These are phyloP conservation scores for Cladosporium sp. DNA, from an alignment of 2,329 filamentous ascomycete species.

Conservation along the genomic window DNA sequence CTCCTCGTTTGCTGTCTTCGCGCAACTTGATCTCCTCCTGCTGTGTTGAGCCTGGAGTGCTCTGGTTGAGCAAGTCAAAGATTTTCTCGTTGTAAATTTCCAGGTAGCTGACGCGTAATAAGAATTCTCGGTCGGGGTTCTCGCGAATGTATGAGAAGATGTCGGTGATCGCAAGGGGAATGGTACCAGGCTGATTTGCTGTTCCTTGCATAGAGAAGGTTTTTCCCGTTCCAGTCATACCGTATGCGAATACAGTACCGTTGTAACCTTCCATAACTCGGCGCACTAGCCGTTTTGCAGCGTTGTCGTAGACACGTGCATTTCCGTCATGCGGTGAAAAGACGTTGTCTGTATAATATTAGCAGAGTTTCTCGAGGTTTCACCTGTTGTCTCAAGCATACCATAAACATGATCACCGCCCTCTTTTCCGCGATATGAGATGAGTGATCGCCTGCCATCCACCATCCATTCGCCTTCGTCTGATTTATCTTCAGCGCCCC, in stretches of 20 bases:
- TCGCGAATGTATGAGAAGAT: conserved; percentile 99
- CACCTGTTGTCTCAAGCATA: conserved; percentile 41
- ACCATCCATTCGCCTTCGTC: conserved; percentile 87
- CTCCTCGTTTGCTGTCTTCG: conserved; percentile 92
- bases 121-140: conserved; percentile 88
- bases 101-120: conserved; percentile 93
- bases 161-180: conserved; percentile 94
- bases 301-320: conserved; percentile 88
- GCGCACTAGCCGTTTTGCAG: conserved; percentile 87
- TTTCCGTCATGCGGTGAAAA: conserved; percentile 95
- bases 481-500: conserved; percentile 55
- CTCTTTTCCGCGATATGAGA: conserved; percentile 82
- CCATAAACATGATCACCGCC: conserved; percentile 91
- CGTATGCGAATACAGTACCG: conserved; percentile 96
- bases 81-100: conserved; percentile 99
- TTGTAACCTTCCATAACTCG: conserved; percentile 99
- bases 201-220: conserved; percentile 99
- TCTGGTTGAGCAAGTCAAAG: conserved; percentile 81
- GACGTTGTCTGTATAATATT: conserved; percentile 70
- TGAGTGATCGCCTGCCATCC: conserved; percentile 74
- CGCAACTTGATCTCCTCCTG: conserved; percentile 96
- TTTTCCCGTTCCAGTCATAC: conserved; percentile 98
- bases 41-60: conserved; percentile 53
- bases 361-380: neutral
- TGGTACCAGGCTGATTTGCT: conserved; percentile 90